Evolutionary conservation across 305 asterid genomes (phyloP).

Genomic region (Fraxinus sp.): DNA sequence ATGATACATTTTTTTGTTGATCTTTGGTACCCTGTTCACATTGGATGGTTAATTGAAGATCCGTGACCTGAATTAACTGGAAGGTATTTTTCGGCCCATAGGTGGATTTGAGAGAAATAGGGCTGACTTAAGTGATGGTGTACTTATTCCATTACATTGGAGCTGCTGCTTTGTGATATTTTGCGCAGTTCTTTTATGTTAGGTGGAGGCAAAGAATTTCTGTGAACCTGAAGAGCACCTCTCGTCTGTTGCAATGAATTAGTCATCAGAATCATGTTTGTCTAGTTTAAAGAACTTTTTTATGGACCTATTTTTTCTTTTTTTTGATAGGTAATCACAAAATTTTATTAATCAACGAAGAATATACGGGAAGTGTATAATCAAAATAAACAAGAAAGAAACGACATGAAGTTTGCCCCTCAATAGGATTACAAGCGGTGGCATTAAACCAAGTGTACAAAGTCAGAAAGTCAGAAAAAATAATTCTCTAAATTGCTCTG

Average conservation of each 20-base stretch:
- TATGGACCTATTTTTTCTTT: neutral
- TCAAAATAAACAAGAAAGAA: no score
- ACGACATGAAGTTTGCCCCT: no score
- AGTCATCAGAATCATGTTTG: neutral
- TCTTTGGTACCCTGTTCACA: slow-evolving; percentile 5
- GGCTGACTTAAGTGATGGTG: neutral
- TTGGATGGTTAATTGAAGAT: neutral
- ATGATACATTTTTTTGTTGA: slow-evolving; percentile 11
- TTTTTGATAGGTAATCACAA: no score
- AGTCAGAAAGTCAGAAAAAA: no score
- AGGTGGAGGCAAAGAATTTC: neutral
- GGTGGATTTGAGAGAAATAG: neutral
- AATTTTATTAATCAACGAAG: no score
- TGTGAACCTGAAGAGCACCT: slow-evolving; percentile 2
- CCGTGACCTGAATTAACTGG: neutral
- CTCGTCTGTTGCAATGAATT: neutral
- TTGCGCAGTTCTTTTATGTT: neutral
- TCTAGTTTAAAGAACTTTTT: slow-evolving; percentile 4
- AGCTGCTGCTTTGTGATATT: neutral
- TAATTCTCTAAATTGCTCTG: no score
- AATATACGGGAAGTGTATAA: no score
- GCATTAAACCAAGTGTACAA: no score
- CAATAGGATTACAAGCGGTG: no score
- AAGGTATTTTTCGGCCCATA: neutral
- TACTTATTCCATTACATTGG: slow-evolving; percentile 5